A percentile compares a stretch with the other conserved stretches of the same genome.
These are phyloP conservation scores for Saccharum hybrid DNA, from an alignment of 202 grass and related monocot genomes.

Conservation along the genomic window DNA sequence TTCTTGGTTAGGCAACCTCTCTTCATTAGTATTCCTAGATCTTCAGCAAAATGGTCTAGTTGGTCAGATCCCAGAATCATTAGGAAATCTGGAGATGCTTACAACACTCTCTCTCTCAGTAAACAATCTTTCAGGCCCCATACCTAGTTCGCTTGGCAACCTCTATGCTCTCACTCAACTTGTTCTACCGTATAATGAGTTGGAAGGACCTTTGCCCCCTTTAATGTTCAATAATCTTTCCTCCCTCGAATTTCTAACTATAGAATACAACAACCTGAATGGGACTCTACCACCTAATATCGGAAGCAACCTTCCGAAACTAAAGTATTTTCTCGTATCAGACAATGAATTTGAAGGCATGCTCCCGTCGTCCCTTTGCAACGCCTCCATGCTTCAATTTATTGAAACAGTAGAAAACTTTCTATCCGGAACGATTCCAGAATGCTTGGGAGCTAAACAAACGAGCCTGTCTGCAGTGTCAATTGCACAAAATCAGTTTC, in stretches of 20 bases:
- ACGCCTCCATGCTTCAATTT: slow-evolving; percentile 11
- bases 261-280: background rate
- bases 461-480: accelerated
- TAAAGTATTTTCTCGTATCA: slow-evolving; percentile 1
- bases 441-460: slow-evolving; percentile 4
- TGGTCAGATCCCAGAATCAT: slow-evolving; percentile 45
- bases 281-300: slow-evolving; percentile 29
- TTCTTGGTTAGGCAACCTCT: slow-evolving; percentile 30
- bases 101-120: too few relatives aligned
- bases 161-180: slow-evolving; percentile 16
- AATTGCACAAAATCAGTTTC: background rate
- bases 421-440: slow-evolving; percentile 25
- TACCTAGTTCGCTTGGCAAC: slow-evolving; percentile 33
- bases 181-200: background rate
- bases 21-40: slow-evolving; percentile 22
- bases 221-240: slow-evolving; percentile 44
- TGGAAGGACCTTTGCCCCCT: slow-evolving; percentile 44
- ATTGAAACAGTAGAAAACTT: background rate
- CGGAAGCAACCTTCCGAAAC: background rate
- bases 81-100: slow-evolving; percentile 40
- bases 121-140: slow-evolving; percentile 40
- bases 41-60: slow-evolving; percentile 43
- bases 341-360: slow-evolving; percentile 20
- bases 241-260: background rate
- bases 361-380: slow-evolving; percentile 44